phyloP scores from a whole-genome alignment of 306 rosid species.

The Vicia sativa region DNA sequence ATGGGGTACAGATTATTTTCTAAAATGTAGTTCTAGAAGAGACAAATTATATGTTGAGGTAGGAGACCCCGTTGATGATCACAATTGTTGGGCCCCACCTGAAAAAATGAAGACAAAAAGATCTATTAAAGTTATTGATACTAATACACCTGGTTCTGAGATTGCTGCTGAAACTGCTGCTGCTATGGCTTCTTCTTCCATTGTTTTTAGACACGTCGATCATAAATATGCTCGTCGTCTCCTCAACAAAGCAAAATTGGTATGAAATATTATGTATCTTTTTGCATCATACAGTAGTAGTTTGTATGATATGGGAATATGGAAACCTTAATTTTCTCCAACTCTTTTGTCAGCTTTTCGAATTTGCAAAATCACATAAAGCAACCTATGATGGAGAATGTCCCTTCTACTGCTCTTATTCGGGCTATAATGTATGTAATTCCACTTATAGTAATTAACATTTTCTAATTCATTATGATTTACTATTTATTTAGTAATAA shows the following conservation, averaged over 20 bases:
- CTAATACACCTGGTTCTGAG: slow-evolving; percentile 62
- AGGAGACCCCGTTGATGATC: slow-evolving; percentile 79
- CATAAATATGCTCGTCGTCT: slow-evolving; percentile 65
- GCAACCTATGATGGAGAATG: slow-evolving; percentile 95
- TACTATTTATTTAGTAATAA: not conserved
- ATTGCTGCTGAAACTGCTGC: slow-evolving; percentile 95
- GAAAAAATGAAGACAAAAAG: slow-evolving; percentile 78
- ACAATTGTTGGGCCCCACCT: slow-evolving; percentile 80
- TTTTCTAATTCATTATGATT: not conserved
- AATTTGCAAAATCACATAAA: slow-evolving; percentile 63
- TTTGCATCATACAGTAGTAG: too few relatives aligned
- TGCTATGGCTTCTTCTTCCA: slow-evolving; percentile 82
- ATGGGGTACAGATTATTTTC: slow-evolving; percentile 93
- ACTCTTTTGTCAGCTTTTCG: slow-evolving; percentile 52
- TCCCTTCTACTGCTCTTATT: slow-evolving; percentile 93
- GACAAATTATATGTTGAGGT: slow-evolving; percentile 73
- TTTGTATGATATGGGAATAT: not conserved
- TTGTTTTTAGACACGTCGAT: slow-evolving; percentile 56
- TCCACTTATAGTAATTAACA: not conserved
- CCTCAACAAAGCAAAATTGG: slow-evolving; percentile 86
- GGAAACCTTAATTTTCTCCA: not conserved
- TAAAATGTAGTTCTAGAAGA: slow-evolving; percentile 51
- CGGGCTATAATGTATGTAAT: slow-evolving; percentile 83
- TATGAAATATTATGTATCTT: slow-evolving; percentile 12
- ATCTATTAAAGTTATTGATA: slow-evolving; percentile 59